phyloP scores from a whole-genome alignment of 805 yeast species.

The Starmera amethionina region DNA sequence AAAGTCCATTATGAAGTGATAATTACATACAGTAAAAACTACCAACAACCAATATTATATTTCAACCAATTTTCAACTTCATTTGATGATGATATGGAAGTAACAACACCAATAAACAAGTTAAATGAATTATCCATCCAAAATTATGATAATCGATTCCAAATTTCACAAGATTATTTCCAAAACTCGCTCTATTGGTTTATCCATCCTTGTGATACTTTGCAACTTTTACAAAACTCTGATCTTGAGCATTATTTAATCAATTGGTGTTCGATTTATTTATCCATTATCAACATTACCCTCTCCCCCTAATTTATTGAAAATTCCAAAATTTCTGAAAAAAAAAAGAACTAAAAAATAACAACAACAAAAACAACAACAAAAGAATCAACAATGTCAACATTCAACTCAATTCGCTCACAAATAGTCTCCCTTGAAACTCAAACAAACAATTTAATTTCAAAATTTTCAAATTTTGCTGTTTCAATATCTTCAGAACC shows the following conservation, averaged over 20 bases:
- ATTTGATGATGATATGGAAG: neutral
- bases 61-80: neutral
- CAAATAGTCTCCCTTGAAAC: conserved; percentile 64
- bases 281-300: neutral
- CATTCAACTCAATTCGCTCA: conserved; percentile 60
- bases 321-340: neutral
- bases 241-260: conserved; percentile 12
- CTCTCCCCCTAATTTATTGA: neutral
- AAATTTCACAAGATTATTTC: conserved; percentile 5
- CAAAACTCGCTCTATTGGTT: conserved; percentile 12
- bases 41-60: neutral
- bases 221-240: conserved; percentile 17
- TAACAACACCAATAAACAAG: neutral
- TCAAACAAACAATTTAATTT: conserved; percentile 46
- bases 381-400: conserved; percentile 20
- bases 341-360: neutral
- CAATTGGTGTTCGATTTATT: conserved; percentile 20
- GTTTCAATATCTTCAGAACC: conserved; percentile 39
- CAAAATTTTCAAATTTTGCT: conserved; percentile 45
- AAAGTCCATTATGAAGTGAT: neutral
- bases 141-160: neutral
- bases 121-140: neutral
- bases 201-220: conserved; percentile 34
- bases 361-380: conserved; percentile 1
- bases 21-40: neutral